Evolutionary conservation across 2,329 filamentous ascomycete species (phyloP), one percentile per base, ranked within the genome.

Genomic region (Aspergillus fructus): DNA sequence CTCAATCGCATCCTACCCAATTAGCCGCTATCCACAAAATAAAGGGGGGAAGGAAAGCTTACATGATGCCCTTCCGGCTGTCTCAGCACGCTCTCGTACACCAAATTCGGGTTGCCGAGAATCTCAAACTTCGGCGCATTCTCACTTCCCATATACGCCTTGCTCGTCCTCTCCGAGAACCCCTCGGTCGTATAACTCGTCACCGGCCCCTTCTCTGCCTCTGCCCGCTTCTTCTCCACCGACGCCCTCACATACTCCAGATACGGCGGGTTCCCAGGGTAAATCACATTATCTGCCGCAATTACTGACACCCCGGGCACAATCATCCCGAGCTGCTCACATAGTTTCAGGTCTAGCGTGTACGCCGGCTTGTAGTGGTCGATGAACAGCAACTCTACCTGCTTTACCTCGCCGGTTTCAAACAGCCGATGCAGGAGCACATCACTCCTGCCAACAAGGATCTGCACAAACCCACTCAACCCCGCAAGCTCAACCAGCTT

Each of bases 351-450:
- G 65, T 94, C 91, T 0, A 83, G 81, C 1, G 83, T 84, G 70
- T 93, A 94, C 0, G 86, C 83, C 0, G 88, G 87, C 73, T 93
- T 93, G 74, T 88, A 88, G 71, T 94, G 90, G 66, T 94, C 91
- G 37, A 94, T 76, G 71, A 94, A 93, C 72, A 92, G 78, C 40
- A 93, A 74, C 64, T 91, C 89, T 59, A 92, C 84, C 46, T 81
- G 79, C 23, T 78, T 73, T 23, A 92, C 70, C 4, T 70, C 66
- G 0, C 85, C 85, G 3, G 78, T 71, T 1, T 75, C 66, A 60
- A 85, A 79, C 4, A 93, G 77, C 5, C 84, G 81, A 49, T 81
- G 79, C 46, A 93, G 78, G 0, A 85, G 86, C n/a, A 81, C 78
- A 58, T 88, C 84, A 62, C 87, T 89, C 4, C 85, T 79, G 4